Conservation (phyloP, 1,284 basidiomycete species). For the Trichosporon asahii region DNA sequence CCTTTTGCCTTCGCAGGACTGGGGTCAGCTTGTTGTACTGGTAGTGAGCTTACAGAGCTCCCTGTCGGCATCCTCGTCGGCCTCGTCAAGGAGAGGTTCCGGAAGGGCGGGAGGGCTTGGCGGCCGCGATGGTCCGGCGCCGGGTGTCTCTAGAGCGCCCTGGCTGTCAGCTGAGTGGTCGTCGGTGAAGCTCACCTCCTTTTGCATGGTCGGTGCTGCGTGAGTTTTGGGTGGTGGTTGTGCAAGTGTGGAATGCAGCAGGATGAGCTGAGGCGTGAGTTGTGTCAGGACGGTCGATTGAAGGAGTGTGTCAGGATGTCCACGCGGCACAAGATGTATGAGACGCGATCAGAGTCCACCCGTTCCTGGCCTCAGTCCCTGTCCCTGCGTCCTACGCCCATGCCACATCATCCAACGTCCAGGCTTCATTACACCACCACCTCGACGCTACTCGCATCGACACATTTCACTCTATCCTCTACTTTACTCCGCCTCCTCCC, state of each 20-base stretch:
- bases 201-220: neutral
- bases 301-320: neutral
- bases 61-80: constrained; percentile 31
- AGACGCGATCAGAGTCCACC: neutral
- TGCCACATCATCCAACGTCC: constrained; percentile 8
- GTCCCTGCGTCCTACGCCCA: neutral
- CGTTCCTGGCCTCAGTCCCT: no score
- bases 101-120: constrained; percentile 11
- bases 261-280: neutral
- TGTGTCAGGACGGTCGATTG: neutral
- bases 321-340: neutral
- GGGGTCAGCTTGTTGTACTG: constrained; percentile 22
- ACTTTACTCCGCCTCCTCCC: no score
- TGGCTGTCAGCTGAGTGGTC: constrained; percentile 8
- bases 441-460: neutral
- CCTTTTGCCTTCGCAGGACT: constrained; percentile 38
- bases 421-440: neutral
- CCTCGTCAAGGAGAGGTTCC: constrained; percentile 32
- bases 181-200: neutral
- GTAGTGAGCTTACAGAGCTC: constrained; percentile 31
- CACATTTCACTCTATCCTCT: neutral
- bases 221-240: neutral
- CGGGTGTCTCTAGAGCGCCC: constrained; percentile 21
- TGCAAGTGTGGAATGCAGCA: neutral
- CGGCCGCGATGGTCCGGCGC: constrained; percentile 19